These are phyloP conservation scores for Coelastrella sp. DNA, from an alignment of 139 green algal genomes.

Conservation along the genomic window DNA sequence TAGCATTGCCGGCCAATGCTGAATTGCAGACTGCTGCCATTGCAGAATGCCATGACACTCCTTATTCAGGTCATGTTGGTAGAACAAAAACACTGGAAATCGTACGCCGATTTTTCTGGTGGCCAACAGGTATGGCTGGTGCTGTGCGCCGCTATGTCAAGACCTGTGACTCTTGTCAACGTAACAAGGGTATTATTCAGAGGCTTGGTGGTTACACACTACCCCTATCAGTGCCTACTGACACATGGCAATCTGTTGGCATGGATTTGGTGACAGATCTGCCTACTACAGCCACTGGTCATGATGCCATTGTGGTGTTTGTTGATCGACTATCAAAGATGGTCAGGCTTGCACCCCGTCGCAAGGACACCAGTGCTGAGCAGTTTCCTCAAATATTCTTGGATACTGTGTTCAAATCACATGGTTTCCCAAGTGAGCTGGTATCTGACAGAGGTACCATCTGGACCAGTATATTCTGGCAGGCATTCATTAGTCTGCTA, in stretches of 20 bases:
- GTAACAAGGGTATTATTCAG: conserved; percentile 41
- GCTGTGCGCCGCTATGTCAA: background rate
- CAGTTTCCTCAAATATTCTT: too few relatives aligned
- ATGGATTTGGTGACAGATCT: conserved; percentile 55
- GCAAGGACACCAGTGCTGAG: background rate
- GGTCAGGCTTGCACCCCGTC: conserved; percentile 31
- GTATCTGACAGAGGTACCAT: background rate
- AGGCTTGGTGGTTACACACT: conserved; percentile 14
- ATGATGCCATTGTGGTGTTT: conserved; percentile 50
- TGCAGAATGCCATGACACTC: too few relatives aligned
- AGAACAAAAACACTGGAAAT: too few relatives aligned
- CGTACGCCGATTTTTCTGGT: conserved; percentile 6
- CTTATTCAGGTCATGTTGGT: too few relatives aligned
- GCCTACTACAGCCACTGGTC: conserved; percentile 32
- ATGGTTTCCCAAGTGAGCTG: background rate
- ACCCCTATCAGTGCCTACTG: conserved; percentile 43
- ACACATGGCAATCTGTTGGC: too few relatives aligned
- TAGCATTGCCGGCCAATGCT: too few relatives aligned
- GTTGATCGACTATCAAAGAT: conserved; percentile 63
- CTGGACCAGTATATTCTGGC: background rate
- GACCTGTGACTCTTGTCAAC: conserved; percentile 47
- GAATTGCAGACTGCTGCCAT: too few relatives aligned
- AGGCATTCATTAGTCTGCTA: background rate
- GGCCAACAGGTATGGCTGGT: background rate
- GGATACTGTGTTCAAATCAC: background rate